phyloP scores from a whole-genome alignment of 176 grass and related monocot species.

The Raddia distichophylla region DNA sequence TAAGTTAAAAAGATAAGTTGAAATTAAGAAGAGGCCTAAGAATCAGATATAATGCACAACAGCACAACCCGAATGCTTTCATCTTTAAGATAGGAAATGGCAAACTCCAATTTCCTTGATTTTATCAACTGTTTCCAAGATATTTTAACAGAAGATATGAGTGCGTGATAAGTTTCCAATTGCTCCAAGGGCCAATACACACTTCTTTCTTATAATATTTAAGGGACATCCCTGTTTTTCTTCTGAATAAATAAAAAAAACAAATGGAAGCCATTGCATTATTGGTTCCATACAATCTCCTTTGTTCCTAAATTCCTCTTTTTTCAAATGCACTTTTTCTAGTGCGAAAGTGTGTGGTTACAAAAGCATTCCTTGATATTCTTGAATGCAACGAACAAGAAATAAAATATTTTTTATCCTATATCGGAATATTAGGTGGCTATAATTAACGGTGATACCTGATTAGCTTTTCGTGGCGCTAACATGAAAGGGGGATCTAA shows the following conservation, averaged over 20 bases:
- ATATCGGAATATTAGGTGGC: not conserved
- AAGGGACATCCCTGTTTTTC: not conserved
- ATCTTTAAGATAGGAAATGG: no score
- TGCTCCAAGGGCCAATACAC: not conserved
- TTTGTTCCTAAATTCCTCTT: not conserved
- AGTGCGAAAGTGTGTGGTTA: not conserved
- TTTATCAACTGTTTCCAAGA: not conserved
- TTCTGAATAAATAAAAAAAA: conserved; percentile 7
- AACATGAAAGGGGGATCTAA: not conserved
- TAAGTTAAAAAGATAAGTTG: no score
- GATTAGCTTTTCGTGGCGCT: not conserved
- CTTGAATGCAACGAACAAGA: not conserved
- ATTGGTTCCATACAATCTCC: not conserved
- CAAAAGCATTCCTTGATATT: not conserved
- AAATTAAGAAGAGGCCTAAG: no score
- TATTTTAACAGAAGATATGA: not conserved
- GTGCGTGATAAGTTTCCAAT: not conserved
- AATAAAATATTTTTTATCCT: not conserved
- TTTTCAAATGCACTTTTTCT: not conserved
- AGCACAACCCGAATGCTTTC: no score
- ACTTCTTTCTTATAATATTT: not conserved
- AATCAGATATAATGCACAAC: no score
- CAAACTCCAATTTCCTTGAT: not conserved
- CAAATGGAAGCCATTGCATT: no score
- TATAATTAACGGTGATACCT: not conserved